Conservation (phyloP, 106 monocot species). For the Agapanthus africanus region DNA sequence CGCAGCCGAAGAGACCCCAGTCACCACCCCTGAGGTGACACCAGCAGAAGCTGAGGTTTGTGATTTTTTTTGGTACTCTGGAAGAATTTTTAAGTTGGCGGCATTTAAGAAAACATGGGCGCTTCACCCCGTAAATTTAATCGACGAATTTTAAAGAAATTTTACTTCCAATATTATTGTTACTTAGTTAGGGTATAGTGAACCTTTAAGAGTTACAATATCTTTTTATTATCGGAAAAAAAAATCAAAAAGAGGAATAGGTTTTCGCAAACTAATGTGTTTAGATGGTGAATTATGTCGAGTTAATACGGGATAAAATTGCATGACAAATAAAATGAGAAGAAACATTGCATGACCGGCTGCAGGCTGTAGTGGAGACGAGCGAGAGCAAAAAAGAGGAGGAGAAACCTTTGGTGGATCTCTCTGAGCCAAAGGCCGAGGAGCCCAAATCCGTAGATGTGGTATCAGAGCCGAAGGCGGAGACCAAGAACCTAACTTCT, state of each 20-base stretch:
- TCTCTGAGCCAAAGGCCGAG: slow-evolving; percentile 7
- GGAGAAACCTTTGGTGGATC: slow-evolving; percentile 1
- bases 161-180: no score
- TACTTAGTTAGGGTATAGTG: no score
- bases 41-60: not conserved
- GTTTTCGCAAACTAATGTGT: no score
- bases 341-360: not conserved
- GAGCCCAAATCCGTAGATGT: not conserved
- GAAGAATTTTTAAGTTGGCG: not conserved
- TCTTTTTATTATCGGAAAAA: not conserved
- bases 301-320: no score
- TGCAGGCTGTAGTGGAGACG: not conserved
- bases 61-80: not conserved
- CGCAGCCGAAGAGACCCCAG: not conserved
- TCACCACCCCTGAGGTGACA: not conserved
- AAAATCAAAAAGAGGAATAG: no score
- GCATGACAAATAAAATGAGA: no score
- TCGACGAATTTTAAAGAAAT: not conserved
- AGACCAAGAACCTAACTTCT: not conserved
- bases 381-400: slow-evolving; percentile 1
- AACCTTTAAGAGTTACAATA: not conserved
- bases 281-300: not conserved
- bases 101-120: not conserved
- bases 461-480: not conserved
- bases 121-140: not conserved